phyloP scores from a whole-genome alignment of 495 filamentous ascomycete species.

The Penicillium psychrofluorescens region DNA sequence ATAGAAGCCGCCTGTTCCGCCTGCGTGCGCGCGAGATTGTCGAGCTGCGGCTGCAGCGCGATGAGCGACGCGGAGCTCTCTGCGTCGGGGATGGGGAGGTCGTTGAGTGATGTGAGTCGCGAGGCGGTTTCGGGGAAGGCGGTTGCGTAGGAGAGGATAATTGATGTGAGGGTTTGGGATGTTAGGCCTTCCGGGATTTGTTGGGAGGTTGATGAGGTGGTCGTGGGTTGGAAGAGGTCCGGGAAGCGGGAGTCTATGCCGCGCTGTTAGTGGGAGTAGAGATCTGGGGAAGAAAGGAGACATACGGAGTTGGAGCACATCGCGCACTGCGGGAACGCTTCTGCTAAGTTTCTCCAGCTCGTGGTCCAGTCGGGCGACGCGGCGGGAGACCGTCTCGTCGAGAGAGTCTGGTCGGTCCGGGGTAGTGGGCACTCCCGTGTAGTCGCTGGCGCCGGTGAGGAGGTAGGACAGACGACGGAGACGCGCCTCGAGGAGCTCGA shows the following conservation, averaged over 20 bases:
- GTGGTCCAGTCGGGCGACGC: conserved; percentile 58
- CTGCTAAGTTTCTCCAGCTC: conserved; percentile 44
- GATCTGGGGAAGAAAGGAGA: background rate
- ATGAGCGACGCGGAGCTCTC: conserved; percentile 60
- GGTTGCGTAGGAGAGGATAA: conserved; percentile 67
- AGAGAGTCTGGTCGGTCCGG: conserved; percentile 28
- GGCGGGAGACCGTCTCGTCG: conserved; percentile 40
- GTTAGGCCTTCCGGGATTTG: conserved; percentile 36
- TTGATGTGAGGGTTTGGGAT: conserved; percentile 45
- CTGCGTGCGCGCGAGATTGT: conserved; percentile 58
- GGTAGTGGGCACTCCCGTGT: conserved; percentile 34
- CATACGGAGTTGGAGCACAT: conserved; percentile 44
- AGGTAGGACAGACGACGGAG: conserved; percentile 67
- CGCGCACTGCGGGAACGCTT: conserved; percentile 38
- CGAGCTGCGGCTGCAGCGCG: conserved; percentile 62
- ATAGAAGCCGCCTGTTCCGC: conserved; percentile 64
- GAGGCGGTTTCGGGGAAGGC: conserved; percentile 72
- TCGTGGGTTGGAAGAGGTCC: conserved; percentile 46
- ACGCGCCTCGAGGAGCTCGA: conserved; percentile 70
- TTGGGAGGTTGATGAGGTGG: conserved; percentile 21
- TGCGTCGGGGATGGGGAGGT: conserved; percentile 68
- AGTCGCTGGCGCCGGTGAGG: conserved; percentile 52
- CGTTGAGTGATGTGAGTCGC: conserved; percentile 67
- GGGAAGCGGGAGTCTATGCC: conserved; percentile 47
- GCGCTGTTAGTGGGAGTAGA: conserved; percentile 7